These are phyloP conservation scores for Yamadazyma diospyri DNA, from an alignment of 1,139 yeast genomes.

Conservation along the genomic window DNA sequence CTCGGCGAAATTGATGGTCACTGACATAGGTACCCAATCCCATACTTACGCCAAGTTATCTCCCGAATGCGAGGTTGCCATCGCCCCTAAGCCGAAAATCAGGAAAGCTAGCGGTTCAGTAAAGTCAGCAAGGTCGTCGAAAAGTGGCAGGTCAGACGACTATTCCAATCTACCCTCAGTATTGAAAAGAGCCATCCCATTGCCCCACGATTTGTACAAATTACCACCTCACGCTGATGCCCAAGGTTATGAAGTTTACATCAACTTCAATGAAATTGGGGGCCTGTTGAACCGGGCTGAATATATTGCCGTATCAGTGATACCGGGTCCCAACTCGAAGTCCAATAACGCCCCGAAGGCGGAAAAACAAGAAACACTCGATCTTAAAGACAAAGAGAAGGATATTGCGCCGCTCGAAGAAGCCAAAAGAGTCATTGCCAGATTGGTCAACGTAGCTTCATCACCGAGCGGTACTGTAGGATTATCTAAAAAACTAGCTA, in stretches of 20 bases:
- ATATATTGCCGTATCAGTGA: slow-evolving; percentile 56
- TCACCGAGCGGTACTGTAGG: slow-evolving; percentile 49
- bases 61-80: slow-evolving; percentile 74
- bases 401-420: slow-evolving; percentile 24
- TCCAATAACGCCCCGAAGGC: slow-evolving; percentile 15
- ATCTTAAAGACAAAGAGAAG: too few species aligned
- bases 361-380: slow-evolving; percentile 4
- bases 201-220: slow-evolving; percentile 46
- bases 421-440: slow-evolving; percentile 52
- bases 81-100: slow-evolving; percentile 70
- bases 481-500: slow-evolving; percentile 53
- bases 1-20: slow-evolving; percentile 60
- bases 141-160: slow-evolving; percentile 27
- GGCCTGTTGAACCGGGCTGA: slow-evolving; percentile 19
- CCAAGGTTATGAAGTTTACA: slow-evolving; percentile 40
- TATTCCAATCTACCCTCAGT: slow-evolving; percentile 33
- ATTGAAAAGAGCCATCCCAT: slow-evolving; percentile 51
- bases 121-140: slow-evolving; percentile 29
- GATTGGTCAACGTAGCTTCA: slow-evolving; percentile 35
- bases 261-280: slow-evolving; percentile 36
- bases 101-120: slow-evolving; percentile 23
- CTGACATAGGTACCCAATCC: slow-evolving; percentile 54
- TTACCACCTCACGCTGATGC: slow-evolving; percentile 19
- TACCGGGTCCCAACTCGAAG: slow-evolving; percentile 49
- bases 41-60: slow-evolving; percentile 55